Base-by-base conservation (phyloP, 139 green algal genomes). In the Chlorella sp. region DNA sequence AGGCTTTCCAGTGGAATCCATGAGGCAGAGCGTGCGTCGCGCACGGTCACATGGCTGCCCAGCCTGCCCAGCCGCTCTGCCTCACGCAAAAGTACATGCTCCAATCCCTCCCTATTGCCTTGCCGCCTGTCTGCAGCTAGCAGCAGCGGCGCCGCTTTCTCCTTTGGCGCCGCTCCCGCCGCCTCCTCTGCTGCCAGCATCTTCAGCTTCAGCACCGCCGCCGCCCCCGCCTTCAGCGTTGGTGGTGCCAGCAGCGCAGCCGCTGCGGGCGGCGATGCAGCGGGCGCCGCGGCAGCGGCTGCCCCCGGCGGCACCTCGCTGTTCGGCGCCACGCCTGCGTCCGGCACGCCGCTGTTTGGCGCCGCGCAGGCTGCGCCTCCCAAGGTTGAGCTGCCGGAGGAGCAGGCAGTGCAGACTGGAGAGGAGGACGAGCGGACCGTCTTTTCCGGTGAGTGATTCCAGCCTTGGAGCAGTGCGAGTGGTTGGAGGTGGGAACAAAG, bases 351-450 rank as follows among this genome's bases (percentile, higher is more conserved):
- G 28, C 57, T 79, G 16, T 91, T 91, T 87, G 87, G 85, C 7
- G 80, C 79, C 12, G 67, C 55, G 28, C 21, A 39, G 28, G 26
- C 62, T 28, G 26, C 78, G 12, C 62, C 74, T 26, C 21, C 85
- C 26, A 55, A 82, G 71, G 63, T 74, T 17, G n/a, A 71, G 38
- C 78, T 85, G 39, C 87, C 92, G 28, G 85, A 64, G 67, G 90
- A 88, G 76, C 70, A 90, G 56, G 75, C 87, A 6, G 87, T 89
- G 68, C 73, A 90, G 15, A 98, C 94, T 3, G 95, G 95, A 12
- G 95, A 98, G 88, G 95, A 98, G 88, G 80, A 89, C 23, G 95
- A 98, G 87, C 69, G 74, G 17, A 88, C 81, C 1, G 69, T 94
- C 21, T 96, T 91, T 64, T 86, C 92, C 60, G 91, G 91, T 83